Conservation (phyloP, 805 yeast species). For the Naumovozyma castellii region DNA sequence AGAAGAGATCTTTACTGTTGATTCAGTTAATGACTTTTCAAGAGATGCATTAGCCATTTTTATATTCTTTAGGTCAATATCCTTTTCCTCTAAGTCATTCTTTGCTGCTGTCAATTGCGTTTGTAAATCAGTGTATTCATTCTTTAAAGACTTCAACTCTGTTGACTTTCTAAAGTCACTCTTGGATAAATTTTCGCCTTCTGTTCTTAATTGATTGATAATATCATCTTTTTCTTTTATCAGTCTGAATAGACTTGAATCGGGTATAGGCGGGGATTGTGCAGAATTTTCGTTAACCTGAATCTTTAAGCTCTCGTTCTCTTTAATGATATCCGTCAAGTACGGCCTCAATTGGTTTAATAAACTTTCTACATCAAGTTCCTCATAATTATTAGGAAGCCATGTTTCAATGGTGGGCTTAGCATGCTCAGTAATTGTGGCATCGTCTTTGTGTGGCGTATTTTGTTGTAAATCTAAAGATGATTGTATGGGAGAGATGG, state of each 20-base stretch:
- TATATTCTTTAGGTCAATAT: slow-evolving; percentile 20
- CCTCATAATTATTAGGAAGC: slow-evolving; percentile 1
- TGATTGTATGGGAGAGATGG: too few species aligned
- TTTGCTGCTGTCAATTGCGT: slow-evolving; percentile 12
- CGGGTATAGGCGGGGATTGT: slow-evolving; percentile 3
- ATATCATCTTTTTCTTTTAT: slow-evolving; percentile 40
- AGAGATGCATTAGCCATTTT: slow-evolving; percentile 18
- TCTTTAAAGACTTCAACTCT: slow-evolving; percentile 47
- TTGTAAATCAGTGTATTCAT: slow-evolving; percentile 3
- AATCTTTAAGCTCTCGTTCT: slow-evolving; percentile 1
- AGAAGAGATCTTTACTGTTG: not conserved
- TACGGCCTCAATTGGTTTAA: slow-evolving; percentile 8
- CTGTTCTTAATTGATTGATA: slow-evolving; percentile 57
- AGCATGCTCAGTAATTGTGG: too few species aligned
- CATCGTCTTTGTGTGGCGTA: too few species aligned
- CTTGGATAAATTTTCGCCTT: slow-evolving; percentile 64
- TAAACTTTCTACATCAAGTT: not conserved
- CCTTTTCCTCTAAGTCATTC: slow-evolving; percentile 21
- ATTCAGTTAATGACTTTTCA: slow-evolving; percentile 7
- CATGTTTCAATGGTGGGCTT: too few species aligned
- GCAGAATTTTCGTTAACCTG: not conserved
- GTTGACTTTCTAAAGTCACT: slow-evolving; percentile 63
- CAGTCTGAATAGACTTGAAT: slow-evolving; percentile 15
- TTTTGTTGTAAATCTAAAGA: too few species aligned
- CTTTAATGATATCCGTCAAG: slow-evolving; percentile 1